Evolutionary conservation across 1,139 yeast genomes (phyloP).

Genomic region (Yamadazyma membranifaciens): DNA sequence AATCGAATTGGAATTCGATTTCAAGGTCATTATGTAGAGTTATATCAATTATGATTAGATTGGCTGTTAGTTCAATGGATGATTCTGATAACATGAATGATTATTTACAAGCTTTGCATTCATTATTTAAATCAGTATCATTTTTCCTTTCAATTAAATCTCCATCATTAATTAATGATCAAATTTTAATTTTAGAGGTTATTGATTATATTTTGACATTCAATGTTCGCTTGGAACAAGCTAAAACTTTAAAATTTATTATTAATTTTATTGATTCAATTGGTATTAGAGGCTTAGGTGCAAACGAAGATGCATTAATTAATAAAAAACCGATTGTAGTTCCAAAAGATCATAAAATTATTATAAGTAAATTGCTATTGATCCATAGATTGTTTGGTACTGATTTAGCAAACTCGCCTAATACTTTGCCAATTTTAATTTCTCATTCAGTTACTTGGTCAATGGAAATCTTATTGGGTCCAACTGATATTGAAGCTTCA

Average conservation of each 20-base stretch:
- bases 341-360: constrained; percentile 51
- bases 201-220: constrained; percentile 54
- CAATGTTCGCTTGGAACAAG: constrained; percentile 36
- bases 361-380: constrained; percentile 57
- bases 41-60: constrained; percentile 48
- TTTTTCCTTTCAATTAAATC: constrained; percentile 49
- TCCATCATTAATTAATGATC: constrained; percentile 54
- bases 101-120: constrained; percentile 30
- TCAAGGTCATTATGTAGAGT: constrained; percentile 66
- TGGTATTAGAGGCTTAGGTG: constrained; percentile 55
- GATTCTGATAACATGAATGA: constrained; percentile 23
- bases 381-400: constrained; percentile 57
- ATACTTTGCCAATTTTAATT: constrained; percentile 45
- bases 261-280: constrained; percentile 47
- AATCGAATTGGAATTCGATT: constrained; percentile 57
- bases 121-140: constrained; percentile 41
- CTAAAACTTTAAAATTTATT: constrained; percentile 38
- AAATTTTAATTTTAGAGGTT: constrained; percentile 54
- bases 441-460: constrained; percentile 61
- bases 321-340: constrained; percentile 28
- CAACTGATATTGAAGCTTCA: constrained; percentile 55
- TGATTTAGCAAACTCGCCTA: constrained; percentile 34
- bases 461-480: constrained; percentile 54
- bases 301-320: constrained; percentile 32
- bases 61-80: constrained; percentile 31